phyloP scores from a whole-genome alignment of 2,329 filamentous ascomycete species.

The Hyphodiscus sp. region DNA sequence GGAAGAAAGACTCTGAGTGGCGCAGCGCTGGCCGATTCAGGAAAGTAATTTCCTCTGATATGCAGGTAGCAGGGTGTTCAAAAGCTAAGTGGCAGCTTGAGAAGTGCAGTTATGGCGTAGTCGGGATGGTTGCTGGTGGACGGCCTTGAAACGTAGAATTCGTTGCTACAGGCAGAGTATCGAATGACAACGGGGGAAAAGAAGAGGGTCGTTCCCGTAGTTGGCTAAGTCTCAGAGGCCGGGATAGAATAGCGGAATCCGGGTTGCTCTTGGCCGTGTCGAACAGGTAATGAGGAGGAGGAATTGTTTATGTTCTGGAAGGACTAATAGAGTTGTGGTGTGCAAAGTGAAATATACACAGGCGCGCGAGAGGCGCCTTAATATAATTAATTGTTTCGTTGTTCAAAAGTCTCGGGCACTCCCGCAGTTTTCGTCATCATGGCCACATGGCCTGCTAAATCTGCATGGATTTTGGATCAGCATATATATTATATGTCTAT shows the following conservation, averaged over 20 bases:
- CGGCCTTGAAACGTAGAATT: background rate
- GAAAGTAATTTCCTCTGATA: background rate
- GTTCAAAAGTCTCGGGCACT: background rate
- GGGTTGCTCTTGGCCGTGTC: background rate
- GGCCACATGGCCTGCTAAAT: background rate
- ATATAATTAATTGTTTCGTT: background rate
- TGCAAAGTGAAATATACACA: background rate
- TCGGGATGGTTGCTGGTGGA: background rate
- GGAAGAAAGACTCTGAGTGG: background rate
- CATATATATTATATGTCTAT: too few relatives aligned
- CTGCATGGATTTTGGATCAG: background rate
- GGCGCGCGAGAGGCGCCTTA: background rate
- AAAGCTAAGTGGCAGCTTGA: background rate
- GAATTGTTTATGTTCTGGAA: background rate
- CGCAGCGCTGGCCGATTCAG: background rate
- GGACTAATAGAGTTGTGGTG: background rate
- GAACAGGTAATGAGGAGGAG: background rate
- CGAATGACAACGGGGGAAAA: background rate
- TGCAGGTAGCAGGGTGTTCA: background rate
- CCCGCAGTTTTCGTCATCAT: background rate
- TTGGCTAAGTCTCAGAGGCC: background rate
- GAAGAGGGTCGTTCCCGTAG: background rate
- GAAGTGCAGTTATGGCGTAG: background rate
- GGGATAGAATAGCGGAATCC: background rate
- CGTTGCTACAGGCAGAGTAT: too few relatives aligned